A percentile compares a stretch with the other conserved stretches of the same genome.
Evolutionary conservation across 768 basidiomycete genomes (phyloP).

Genomic region (Gloeophyllum trabeum): DNA sequence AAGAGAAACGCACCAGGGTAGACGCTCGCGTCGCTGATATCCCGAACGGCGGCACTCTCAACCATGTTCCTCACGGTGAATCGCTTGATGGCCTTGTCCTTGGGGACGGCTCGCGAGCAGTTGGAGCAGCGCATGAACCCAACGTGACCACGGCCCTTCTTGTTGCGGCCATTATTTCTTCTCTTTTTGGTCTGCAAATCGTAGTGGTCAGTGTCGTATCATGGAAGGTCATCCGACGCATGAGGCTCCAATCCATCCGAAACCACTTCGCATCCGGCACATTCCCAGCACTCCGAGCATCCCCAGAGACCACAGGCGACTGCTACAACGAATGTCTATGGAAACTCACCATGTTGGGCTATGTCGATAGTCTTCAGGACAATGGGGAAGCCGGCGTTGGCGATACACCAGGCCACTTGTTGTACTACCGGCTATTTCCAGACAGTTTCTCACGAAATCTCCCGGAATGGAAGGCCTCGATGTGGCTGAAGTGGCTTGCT

Average conservation of each 20-base stretch:
- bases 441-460: no score
- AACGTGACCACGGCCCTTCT: slow-evolving; percentile 97
- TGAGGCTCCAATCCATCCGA: no score
- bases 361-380: slow-evolving; percentile 13
- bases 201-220: background rate
- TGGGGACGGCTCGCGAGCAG: slow-evolving; percentile 95
- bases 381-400: slow-evolving; percentile 17
- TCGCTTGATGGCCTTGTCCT: slow-evolving; percentile 99
- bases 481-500: no score
- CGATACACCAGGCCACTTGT: no score
- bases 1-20: slow-evolving; percentile 61
- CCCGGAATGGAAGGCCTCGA: no score
- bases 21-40: slow-evolving; percentile 92
- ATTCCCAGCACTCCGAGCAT: no score
- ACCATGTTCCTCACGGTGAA: slow-evolving; percentile 99
- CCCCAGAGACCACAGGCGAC: no score
- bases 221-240: no score
- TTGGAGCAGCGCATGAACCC: slow-evolving; percentile 95
- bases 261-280: no score
- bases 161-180: slow-evolving; percentile 99
- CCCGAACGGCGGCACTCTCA: slow-evolving; percentile 94
- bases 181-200: slow-evolving; percentile 85
- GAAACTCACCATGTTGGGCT: slow-evolving; percentile 5
- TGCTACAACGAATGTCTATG: no score
- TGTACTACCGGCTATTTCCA: no score